These are phyloP conservation scores for Ramaria rubella DNA, from an alignment of 768 basidiomycete species.

Conservation along the genomic window DNA sequence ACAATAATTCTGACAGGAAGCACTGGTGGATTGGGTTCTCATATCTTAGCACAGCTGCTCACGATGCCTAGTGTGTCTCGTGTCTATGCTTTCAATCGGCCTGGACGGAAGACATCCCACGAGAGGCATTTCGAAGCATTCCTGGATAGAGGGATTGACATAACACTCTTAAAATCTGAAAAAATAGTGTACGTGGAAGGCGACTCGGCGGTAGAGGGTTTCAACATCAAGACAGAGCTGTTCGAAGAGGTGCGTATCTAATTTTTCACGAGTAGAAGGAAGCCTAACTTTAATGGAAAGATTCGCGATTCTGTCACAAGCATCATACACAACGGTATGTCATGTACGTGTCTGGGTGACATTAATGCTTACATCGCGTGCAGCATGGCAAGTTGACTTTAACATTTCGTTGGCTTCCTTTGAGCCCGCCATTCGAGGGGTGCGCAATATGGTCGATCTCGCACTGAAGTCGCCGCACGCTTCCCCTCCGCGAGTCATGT, in stretches of 20 bases:
- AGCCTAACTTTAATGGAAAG: neutral
- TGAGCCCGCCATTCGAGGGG: conserved; percentile 24
- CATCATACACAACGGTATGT: conserved; percentile 12
- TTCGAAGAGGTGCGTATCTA: conserved; percentile 10
- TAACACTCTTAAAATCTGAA: conserved; percentile 8
- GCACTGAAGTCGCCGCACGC: conserved; percentile 22
- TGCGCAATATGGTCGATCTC: conserved; percentile 30
- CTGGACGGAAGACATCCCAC: no score
- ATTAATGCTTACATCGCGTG: neutral
- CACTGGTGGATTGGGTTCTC: conserved; percentile 12
- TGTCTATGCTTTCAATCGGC: conserved; percentile 12
- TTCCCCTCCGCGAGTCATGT: conserved; percentile 26
- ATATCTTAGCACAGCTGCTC: conserved; percentile 7
- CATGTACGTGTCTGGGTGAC: neutral
- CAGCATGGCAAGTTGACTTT: conserved; percentile 35
- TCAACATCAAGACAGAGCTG: conserved; percentile 4
- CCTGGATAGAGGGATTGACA: conserved; percentile 15
- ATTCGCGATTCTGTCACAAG: conserved; percentile 6
- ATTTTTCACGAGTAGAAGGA: neutral
- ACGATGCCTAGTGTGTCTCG: neutral
- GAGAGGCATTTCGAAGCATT: conserved; percentile 15
- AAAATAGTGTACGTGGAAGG: conserved; percentile 21
- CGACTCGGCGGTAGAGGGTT: conserved; percentile 8
- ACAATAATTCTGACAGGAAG: conserved; percentile 11
- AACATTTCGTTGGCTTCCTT: conserved; percentile 27